phyloP scores from a whole-genome alignment of 1,284 basidiomycete species.

The Chondrostereum purpureum region DNA sequence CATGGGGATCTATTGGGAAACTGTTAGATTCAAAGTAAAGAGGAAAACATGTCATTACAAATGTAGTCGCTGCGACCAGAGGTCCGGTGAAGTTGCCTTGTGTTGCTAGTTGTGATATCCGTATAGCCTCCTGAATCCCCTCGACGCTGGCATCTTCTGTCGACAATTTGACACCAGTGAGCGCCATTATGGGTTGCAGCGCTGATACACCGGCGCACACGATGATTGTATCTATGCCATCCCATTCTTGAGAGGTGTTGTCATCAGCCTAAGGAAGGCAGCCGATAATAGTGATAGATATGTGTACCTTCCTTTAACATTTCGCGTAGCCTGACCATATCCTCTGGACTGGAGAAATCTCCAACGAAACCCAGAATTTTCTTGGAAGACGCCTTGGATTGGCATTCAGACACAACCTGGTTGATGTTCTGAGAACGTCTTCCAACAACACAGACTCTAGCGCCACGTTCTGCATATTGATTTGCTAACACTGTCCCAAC shows the following conservation, averaged over 20 bases:
- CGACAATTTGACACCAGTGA: slow-evolving; percentile 28
- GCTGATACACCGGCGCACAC: slow-evolving; percentile 86
- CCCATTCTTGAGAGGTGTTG: slow-evolving; percentile 56
- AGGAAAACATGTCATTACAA: slow-evolving; percentile 42
- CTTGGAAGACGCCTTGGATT: slow-evolving; percentile 18
- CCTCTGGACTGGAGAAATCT: slow-evolving; percentile 63
- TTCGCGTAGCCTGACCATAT: slow-evolving; percentile 61
- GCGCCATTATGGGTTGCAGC: slow-evolving; percentile 71
- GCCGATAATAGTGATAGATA: not conserved
- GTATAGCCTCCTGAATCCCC: slow-evolving; percentile 43
- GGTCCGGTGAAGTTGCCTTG: slow-evolving; percentile 63
- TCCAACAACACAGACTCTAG: slow-evolving; percentile 73
- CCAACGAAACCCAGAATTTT: slow-evolving; percentile 35
- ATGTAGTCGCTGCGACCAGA: slow-evolving; percentile 55
- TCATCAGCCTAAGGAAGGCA: not conserved
- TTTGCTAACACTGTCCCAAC: slow-evolving; percentile 74
- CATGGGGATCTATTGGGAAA: slow-evolving; percentile 59
- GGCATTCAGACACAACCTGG: slow-evolving; percentile 32
- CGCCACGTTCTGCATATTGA: slow-evolving; percentile 70
- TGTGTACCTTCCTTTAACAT: slow-evolving; percentile 50
- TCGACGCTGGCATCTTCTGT: slow-evolving; percentile 19
- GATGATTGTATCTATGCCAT: slow-evolving; percentile 78
- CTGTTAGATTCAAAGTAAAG: not conserved
- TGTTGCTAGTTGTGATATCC: slow-evolving; percentile 48
- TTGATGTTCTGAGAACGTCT: slow-evolving; percentile 53